A percentile compares a stretch with the other conserved stretches of the same genome.
These are phyloP conservation scores for Trichophyton equinum DNA, from an alignment of 2,329 filamentous ascomycete genomes.

Conservation along the genomic window DNA sequence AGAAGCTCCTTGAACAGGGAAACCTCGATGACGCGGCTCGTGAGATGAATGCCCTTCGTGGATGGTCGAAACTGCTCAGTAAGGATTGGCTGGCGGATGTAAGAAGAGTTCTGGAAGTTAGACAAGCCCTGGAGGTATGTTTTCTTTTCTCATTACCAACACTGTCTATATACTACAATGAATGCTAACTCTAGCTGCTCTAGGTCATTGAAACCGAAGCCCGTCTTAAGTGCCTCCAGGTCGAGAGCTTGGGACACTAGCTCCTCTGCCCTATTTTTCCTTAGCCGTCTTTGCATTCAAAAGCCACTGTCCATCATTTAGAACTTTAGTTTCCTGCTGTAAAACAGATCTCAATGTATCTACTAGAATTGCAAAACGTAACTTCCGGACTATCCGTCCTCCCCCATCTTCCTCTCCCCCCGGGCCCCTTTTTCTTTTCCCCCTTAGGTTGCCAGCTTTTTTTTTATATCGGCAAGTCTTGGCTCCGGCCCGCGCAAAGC, in stretches of 20 bases:
- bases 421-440: background rate
- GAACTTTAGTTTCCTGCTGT: slow-evolving; percentile 4
- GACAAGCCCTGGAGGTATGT: slow-evolving; percentile 83
- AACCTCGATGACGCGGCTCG: slow-evolving; percentile 80
- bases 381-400: background rate
- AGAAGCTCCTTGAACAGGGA: slow-evolving; percentile 83
- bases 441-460: background rate
- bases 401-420: background rate
- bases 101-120: slow-evolving; percentile 82
- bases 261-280: background rate
- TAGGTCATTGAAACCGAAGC: slow-evolving; percentile 85
- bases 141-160: slow-evolving; percentile 1
- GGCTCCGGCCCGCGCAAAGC: background rate
- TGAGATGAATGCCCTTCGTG: slow-evolving; percentile 85
- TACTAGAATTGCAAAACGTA: slow-evolving; percentile 2
- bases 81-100: slow-evolving; percentile 89
- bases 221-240: slow-evolving; percentile 70
- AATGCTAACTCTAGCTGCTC: background rate
- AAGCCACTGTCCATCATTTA: slow-evolving; percentile 20
- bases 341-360: slow-evolving; percentile 6
- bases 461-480: background rate
- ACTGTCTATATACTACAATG: slow-evolving; percentile 1
- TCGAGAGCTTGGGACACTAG: slow-evolving; percentile 44
- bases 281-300: slow-evolving; percentile 24
- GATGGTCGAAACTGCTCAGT: slow-evolving; percentile 92